phyloP scores from a whole-genome alignment of 1,139 yeast species.

The Geotrichum bryndzae region DNA sequence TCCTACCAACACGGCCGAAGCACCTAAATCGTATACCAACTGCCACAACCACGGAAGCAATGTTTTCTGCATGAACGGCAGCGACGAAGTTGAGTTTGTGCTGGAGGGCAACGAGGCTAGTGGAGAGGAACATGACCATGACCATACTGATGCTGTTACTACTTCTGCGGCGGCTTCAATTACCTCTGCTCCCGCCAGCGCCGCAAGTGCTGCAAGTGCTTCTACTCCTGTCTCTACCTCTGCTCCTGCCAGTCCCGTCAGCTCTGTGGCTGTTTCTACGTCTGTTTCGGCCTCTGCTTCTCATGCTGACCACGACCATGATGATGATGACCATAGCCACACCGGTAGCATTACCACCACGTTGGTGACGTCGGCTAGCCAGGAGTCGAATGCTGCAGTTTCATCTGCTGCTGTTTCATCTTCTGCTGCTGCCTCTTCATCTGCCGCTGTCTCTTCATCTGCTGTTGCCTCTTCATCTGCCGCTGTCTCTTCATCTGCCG shows the following conservation, averaged over 20 bases:
- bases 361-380: background rate
- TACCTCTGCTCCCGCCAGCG: background rate
- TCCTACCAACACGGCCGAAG: slow-evolving; percentile 26
- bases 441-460: background rate
- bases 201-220: background rate
- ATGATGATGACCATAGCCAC: background rate
- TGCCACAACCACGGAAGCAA: slow-evolving; percentile 35
- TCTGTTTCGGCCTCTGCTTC: background rate
- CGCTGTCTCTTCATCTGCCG: background rate
- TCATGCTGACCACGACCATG: background rate
- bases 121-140: background rate
- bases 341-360: background rate
- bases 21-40: slow-evolving; percentile 30
- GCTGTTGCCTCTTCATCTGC: background rate
- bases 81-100: slow-evolving; percentile 30
- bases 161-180: background rate
- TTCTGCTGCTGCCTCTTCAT: background rate
- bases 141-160: background rate
- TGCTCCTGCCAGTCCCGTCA: background rate
- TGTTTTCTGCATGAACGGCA: slow-evolving; percentile 28
- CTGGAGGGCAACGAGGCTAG: slow-evolving; percentile 16
- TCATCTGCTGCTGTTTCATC: background rate
- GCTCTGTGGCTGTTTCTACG: background rate
- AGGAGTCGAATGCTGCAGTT: background rate
- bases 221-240: background rate